Conservation (phyloP, 1,139 yeast species). For the Kluyveromyces marxianus region DNA sequence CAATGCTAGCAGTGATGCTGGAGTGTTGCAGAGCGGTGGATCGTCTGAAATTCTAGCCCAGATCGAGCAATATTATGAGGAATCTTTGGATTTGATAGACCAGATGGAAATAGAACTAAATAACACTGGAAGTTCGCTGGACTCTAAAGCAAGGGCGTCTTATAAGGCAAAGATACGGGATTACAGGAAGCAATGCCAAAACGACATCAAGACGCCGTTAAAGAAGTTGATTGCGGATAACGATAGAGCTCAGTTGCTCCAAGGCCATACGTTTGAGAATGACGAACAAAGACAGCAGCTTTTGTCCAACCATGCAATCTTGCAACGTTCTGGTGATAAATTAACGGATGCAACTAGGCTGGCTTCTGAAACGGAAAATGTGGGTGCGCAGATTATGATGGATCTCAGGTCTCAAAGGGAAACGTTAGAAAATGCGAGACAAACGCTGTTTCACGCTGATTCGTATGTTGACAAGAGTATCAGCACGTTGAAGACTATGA, state of each 20-base stretch:
- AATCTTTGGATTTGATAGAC: conserved; percentile 26
- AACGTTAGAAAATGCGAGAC: conserved; percentile 77
- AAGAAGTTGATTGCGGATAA: conserved; percentile 24
- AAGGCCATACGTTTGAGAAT: conserved; percentile 27
- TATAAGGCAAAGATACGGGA: conserved; percentile 25
- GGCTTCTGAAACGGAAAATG: conserved; percentile 85
- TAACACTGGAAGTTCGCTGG: conserved; percentile 14
- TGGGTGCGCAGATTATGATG: conserved; percentile 85
- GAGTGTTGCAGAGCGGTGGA: conserved; percentile 11
- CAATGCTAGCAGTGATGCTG: conserved; percentile 18
- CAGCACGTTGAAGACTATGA: conserved; percentile 83
- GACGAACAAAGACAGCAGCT: conserved; percentile 77
- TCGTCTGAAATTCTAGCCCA: conserved; percentile 21
- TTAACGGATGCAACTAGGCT: conserved; percentile 81
- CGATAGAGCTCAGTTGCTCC: conserved; percentile 23
- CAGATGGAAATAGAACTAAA: conserved; percentile 31
- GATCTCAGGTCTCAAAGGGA: conserved; percentile 92
- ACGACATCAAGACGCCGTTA: conserved; percentile 20
- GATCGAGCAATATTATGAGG: conserved; percentile 28
- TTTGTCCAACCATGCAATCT: conserved; percentile 66
- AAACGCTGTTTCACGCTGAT: conserved; percentile 83
- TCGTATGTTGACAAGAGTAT: conserved; percentile 86
- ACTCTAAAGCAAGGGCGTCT: conserved; percentile 18
- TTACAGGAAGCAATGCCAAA: conserved; percentile 21
- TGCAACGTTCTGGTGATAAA: conserved; percentile 78